These are phyloP conservation scores for Tolypocladium cylindrosporum DNA, from an alignment of 2,329 filamentous ascomycete species.

Conservation along the genomic window DNA sequence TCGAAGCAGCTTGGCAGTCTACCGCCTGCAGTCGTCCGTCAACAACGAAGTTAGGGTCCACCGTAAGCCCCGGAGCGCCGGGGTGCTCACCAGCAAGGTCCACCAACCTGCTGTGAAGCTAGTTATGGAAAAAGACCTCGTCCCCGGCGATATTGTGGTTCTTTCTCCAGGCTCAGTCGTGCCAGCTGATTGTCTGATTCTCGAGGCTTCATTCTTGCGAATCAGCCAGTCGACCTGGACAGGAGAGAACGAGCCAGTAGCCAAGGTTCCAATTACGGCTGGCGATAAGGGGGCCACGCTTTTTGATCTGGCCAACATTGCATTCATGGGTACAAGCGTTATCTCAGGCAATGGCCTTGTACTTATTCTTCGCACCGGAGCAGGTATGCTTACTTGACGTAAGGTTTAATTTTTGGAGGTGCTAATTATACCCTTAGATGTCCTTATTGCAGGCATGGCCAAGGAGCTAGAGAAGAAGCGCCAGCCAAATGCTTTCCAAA, in stretches of 20 bases:
- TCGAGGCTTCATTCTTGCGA: conserved; percentile 15
- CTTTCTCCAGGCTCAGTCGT: conserved; percentile 13
- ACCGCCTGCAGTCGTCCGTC: no score
- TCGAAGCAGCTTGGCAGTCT: no score
- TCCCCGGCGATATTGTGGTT: conserved; percentile 13
- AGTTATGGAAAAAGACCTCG: conserved; percentile 8
- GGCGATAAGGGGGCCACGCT: conserved; percentile 10
- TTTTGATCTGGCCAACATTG: conserved; percentile 15
- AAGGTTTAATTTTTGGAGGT: no score
- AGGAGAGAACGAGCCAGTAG: conserved; percentile 14
- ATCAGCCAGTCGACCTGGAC: conserved; percentile 18
- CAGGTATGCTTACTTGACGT: conserved; percentile 1
- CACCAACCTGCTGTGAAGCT: not conserved
- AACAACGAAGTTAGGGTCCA: no score
- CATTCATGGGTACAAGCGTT: conserved; percentile 17
- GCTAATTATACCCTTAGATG: conserved; percentile 5
- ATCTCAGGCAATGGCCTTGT: conserved; percentile 15
- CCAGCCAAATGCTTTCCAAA: conserved; percentile 15
- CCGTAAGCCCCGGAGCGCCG: no score
- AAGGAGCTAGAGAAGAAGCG: conserved; percentile 13
- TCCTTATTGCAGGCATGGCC: conserved; percentile 15
- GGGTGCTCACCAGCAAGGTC: no score
- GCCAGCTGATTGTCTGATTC: conserved; percentile 15
- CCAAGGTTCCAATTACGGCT: conserved; percentile 7
- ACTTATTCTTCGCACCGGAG: conserved; percentile 13